Percentiles rank a stretch among this genome's conserved stretches.
Evolutionary conservation across 78 protist species (phyloP).

Genomic region (Tieghemostelium lacteum): DNA sequence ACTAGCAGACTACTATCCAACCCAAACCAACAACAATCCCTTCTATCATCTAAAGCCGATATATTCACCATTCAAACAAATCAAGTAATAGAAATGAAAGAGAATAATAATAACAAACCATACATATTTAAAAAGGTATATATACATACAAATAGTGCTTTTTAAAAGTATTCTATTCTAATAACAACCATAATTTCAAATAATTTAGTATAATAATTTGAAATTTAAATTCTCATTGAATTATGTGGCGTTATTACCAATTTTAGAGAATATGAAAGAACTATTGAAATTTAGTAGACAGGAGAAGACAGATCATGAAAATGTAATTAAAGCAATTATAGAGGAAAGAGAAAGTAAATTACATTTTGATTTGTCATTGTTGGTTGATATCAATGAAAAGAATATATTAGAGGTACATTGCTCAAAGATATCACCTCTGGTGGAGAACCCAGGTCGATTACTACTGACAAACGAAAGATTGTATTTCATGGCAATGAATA

Average conservation of each 20-base stretch:
- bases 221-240: constrained; percentile 73
- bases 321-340: constrained; percentile 25
- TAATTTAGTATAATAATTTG: constrained; percentile 2
- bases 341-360: constrained; percentile 55
- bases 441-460: constrained; percentile 87
- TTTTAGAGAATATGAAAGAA: constrained; percentile 43
- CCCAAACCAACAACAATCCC: neutral
- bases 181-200: neutral
- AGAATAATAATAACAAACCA: constrained; percentile 56
- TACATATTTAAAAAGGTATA: constrained; percentile 43
- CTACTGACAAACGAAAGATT: constrained; percentile 78
- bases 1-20: neutral
- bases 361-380: constrained; percentile 37
- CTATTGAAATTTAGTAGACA: constrained; percentile 36
- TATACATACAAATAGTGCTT: neutral
- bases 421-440: constrained; percentile 85
- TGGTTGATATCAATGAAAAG: constrained; percentile 68
- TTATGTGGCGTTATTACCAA: constrained; percentile 44
- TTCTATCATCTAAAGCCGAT: constrained; percentile 17
- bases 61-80: constrained; percentile 42
- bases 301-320: constrained; percentile 33
- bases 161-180: neutral
- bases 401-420: constrained; percentile 51
- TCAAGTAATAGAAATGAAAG: constrained; percentile 78
- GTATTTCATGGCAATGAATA: constrained; percentile 91